A percentile compares a stretch with the other conserved stretches of the same genome.
Conservation (phyloP, 768 basidiomycete species). For the Leccinum variicolor region DNA sequence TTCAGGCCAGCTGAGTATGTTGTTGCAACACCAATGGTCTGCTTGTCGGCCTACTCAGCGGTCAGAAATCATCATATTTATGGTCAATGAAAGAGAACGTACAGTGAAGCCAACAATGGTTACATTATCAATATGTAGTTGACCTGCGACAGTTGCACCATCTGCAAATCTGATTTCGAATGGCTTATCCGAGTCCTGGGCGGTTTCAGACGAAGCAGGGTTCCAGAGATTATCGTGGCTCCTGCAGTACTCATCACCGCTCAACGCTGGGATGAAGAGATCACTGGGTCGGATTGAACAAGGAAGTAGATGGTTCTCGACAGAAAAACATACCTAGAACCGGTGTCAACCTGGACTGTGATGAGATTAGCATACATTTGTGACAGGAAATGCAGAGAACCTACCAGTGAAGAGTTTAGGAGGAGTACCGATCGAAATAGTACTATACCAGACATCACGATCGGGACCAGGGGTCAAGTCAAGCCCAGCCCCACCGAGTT, state of each 20-base stretch:
- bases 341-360: too few relatives aligned
- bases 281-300: not conserved
- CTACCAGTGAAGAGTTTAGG: too few relatives aligned
- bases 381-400: too few relatives aligned
- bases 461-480: too few relatives aligned
- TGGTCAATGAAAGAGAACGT: not conserved
- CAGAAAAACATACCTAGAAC: not conserved
- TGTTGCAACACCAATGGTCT: not conserved
- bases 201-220: not conserved
- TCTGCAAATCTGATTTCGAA: not conserved
- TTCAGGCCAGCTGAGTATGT: not conserved
- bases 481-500: too few relatives aligned
- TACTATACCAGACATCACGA: too few relatives aligned
- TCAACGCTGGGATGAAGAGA: not conserved
- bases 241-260: not conserved
- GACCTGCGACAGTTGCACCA: not conserved
- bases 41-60: not conserved
- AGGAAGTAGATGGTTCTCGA: not conserved
- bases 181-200: not conserved
- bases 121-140: not conserved
- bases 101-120: not conserved
- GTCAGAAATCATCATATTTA: not conserved
- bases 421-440: too few relatives aligned
- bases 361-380: too few relatives aligned
- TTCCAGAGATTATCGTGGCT: not conserved